These are phyloP conservation scores for Begonia peltatifolia DNA, from an alignment of 306 rosid genomes.

Conservation along the genomic window DNA sequence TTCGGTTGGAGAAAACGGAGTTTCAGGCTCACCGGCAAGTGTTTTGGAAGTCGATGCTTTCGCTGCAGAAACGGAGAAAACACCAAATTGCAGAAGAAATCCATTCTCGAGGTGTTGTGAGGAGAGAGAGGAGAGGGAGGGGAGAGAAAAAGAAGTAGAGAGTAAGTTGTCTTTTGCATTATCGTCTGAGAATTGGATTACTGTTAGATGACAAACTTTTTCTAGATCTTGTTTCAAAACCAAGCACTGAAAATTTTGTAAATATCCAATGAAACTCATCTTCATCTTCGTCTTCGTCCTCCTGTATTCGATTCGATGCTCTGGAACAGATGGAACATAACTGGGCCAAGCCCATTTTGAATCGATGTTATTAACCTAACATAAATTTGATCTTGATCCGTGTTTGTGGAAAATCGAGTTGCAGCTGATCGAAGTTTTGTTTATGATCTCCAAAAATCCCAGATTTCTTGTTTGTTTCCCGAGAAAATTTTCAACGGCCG, in stretches of 20 bases:
- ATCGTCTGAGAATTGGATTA: conserved; percentile 42
- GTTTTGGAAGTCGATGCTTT: conserved; percentile 21
- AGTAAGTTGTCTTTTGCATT: conserved; percentile 9
- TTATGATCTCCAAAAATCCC: conserved; percentile 24
- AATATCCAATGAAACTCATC: too few species aligned
- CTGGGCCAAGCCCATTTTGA: too few species aligned
- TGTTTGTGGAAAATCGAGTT: too few species aligned
- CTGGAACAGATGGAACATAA: too few species aligned
- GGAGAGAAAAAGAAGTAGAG: conserved; percentile 11
- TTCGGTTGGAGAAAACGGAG: too few species aligned
- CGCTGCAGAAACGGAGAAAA: conserved; percentile 3
- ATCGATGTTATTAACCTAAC: too few species aligned
- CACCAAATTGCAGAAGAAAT: conserved; percentile 6
- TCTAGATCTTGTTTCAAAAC: too few species aligned
- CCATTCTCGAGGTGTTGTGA: conserved; percentile 12
- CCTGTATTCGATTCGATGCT: too few species aligned
- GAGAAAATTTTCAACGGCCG: conserved; percentile 3
- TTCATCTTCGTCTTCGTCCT: too few species aligned
- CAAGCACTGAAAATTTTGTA: too few species aligned
- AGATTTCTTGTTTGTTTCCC: conserved; percentile 13
- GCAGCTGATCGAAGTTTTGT: neutral
- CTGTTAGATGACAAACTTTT: conserved; percentile 23
- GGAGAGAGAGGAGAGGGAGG: conserved; percentile 3
- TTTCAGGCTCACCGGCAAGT: conserved; percentile 17
- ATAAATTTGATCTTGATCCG: too few species aligned